Evolutionary conservation across 306 rosid genomes (phyloP), one percentile per base, ranked within the genome.

Genomic region (cucumber (Cucumis sativus)): DNA sequence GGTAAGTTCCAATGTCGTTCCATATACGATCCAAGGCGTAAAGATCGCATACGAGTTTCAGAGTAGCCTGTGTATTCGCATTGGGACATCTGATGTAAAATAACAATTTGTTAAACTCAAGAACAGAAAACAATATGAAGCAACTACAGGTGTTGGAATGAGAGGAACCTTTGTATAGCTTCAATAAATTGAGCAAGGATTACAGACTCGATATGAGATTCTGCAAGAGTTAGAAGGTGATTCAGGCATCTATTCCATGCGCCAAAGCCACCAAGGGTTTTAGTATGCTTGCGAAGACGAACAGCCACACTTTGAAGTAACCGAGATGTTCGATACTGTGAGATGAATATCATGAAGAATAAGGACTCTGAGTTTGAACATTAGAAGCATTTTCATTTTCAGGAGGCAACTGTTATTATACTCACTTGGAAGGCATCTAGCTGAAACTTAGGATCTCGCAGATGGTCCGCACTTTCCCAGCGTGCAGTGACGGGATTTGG

Each of bases 231-330:
- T 82, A 95, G 80, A 35, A 95, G 97, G 84, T 95, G 98, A 85
- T 95, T 92, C 81, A 95, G 88, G 86, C 98, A 95, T 86, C 97
- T 86, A 80, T 95, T 95, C 98, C 98, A 95, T 59, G 97, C 97
- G 70, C 97, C 97, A 82, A 95, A 95, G 75, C 79, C 68, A 72
- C 98, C 98, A 54, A 92, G 98, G 51, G 86, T 69, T 86, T 92
- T 92, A 39, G 97, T 86, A 82, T 95, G 97, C 87, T 95, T 95
- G 52, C 82, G 88, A 35, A 95, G 93, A 76, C 97, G 85, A 37
- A 92, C 82, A 69, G 91, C 92, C 74, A 85, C 98, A 84, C 96
- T 95, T 63, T 95, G 98, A 88, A 95, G 98, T 78, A 95, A 80
- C 75, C 96, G 85, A 61, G 98, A 95, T 70, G 98, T 95, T 75